Evolutionary conservation across 2,329 filamentous ascomycete species (phyloP).

Genomic region (Neurospora crassa): DNA sequence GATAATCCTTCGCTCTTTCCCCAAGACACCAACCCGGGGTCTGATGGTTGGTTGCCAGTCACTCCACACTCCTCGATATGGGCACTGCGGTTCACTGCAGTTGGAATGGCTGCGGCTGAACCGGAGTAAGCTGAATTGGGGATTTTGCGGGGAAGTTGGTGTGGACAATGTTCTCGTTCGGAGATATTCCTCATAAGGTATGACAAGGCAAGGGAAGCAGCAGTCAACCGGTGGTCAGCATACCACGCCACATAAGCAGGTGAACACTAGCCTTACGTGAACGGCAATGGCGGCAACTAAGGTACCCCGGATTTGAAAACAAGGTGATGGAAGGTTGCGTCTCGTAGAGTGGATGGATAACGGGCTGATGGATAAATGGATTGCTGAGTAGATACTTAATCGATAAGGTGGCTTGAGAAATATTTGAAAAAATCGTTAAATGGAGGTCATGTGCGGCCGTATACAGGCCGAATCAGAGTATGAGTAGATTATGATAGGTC

Average conservation of each 20-base stretch:
- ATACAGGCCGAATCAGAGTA: background rate
- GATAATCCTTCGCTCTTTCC: background rate
- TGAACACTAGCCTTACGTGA: background rate
- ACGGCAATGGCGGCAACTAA: background rate
- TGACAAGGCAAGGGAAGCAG: background rate
- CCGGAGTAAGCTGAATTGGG: background rate
- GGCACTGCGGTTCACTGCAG: background rate
- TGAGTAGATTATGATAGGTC: background rate
- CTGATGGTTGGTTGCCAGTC: background rate
- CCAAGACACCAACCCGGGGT: background rate
- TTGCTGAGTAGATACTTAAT: background rate
- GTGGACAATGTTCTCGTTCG: background rate
- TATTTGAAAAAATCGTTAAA: background rate
- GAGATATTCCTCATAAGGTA: background rate
- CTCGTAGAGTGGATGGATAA: background rate
- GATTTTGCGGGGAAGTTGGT: background rate
- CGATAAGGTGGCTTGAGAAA: background rate
- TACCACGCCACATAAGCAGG: background rate
- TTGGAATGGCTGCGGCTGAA: background rate
- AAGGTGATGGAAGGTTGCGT: background rate
- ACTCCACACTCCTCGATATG: background rate
- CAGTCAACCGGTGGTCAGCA: background rate
- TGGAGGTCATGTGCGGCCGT: background rate
- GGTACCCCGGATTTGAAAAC: background rate
- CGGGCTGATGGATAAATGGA: background rate